Conservation (phyloP, 805 yeast species). For the Grigorovia jiainica region DNA sequence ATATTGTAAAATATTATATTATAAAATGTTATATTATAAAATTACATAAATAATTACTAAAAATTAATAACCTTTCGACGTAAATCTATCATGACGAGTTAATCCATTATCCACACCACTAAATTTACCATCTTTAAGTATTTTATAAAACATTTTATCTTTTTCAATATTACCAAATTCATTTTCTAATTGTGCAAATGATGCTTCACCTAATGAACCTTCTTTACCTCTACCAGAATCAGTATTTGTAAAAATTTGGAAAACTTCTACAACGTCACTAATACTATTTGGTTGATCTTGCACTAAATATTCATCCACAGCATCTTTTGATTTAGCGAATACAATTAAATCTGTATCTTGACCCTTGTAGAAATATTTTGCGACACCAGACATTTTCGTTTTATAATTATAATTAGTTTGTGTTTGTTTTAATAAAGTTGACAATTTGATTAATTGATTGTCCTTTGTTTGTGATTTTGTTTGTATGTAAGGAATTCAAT, state of each 20-base stretch:
- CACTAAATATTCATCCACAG: slow-evolving; percentile 29
- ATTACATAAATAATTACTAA: too few relatives aligned
- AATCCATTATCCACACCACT: slow-evolving; percentile 20
- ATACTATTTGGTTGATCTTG: slow-evolving; percentile 32
- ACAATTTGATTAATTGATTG: not conserved
- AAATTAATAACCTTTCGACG: not conserved
- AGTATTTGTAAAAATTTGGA: slow-evolving; percentile 53
- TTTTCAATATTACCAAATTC: slow-evolving; percentile 55
- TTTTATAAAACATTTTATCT: slow-evolving; percentile 29
- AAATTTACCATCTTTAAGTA: slow-evolving; percentile 51
- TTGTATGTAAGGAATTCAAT: too few relatives aligned
- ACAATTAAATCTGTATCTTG: slow-evolving; percentile 51
- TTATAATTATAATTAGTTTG: not conserved
- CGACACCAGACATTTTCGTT: slow-evolving; percentile 26
- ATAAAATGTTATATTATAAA: too few relatives aligned
- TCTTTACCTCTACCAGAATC: slow-evolving; percentile 52
- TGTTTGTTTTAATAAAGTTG: too few relatives aligned
- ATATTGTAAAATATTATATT: too few relatives aligned
- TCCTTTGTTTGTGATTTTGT: too few relatives aligned
- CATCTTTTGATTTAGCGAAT: slow-evolving; percentile 48
- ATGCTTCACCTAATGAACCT: slow-evolving; percentile 66
- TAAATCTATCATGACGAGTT: not conserved
- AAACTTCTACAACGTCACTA: slow-evolving; percentile 54
- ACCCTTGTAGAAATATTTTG: slow-evolving; percentile 59
- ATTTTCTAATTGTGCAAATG: slow-evolving; percentile 48